These are phyloP conservation scores for Ustilago crameri DNA, from an alignment of 1,284 basidiomycete species.

Conservation along the genomic window DNA sequence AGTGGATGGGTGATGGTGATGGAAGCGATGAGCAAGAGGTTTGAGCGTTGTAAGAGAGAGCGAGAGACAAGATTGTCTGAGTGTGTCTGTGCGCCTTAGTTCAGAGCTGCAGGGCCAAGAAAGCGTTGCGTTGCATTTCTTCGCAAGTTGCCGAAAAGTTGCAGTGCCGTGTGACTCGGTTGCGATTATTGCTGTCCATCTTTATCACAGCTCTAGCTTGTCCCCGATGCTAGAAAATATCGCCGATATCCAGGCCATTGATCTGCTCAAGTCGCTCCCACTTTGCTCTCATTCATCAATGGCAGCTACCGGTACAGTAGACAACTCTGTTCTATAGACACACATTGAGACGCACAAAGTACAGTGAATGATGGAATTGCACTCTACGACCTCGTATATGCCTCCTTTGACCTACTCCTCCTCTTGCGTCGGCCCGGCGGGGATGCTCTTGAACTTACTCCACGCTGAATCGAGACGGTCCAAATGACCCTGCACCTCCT, in stretches of 20 bases:
- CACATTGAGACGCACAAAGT: no score
- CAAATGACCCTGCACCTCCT: slow-evolving; percentile 60
- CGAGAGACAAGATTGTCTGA: neutral
- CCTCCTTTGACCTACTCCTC: neutral
- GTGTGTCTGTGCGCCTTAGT: slow-evolving; percentile 1
- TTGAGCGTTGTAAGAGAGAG: neutral
- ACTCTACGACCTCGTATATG: no score
- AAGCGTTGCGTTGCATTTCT: neutral
- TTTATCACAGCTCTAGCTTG: no score
- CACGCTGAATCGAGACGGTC: slow-evolving; percentile 65
- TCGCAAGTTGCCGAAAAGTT: neutral
- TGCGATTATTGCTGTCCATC: neutral
- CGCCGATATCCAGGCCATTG: neutral
- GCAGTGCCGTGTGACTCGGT: slow-evolving; percentile 1
- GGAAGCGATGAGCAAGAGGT: neutral
- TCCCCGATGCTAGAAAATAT: neutral
- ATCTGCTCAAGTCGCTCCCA: neutral
- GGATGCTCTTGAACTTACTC: slow-evolving; percentile 33
- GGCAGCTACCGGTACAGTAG: no score
- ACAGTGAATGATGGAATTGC: no score
- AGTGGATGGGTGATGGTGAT: slow-evolving; percentile 4
- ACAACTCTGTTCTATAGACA: no score
- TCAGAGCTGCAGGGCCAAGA: neutral
- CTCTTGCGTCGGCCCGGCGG: neutral
- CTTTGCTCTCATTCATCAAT: no score